A percentile compares a stretch with the other conserved stretches of the same genome.
These are phyloP conservation scores for Penicillium sp. DNA, from an alignment of 2,329 filamentous ascomycete genomes.

Conservation along the genomic window DNA sequence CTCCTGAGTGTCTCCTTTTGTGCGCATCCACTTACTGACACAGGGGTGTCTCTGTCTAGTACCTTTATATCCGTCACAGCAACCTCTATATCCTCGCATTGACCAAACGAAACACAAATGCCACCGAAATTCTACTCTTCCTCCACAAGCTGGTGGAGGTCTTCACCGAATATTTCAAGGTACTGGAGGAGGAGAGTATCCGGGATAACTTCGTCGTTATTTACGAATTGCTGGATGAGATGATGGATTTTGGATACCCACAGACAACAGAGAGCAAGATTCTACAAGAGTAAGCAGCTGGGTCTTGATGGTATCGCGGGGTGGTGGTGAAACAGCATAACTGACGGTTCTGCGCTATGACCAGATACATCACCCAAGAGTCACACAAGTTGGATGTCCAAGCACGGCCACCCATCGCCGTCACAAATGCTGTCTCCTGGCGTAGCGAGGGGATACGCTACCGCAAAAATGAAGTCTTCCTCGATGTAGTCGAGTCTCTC, in stretches of 20 bases:
- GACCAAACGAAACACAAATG: constrained; percentile 98
- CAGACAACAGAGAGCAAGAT: constrained; percentile 99
- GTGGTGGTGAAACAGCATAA: not conserved
- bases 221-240: constrained; percentile 97
- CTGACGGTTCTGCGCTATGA: constrained; percentile 1
- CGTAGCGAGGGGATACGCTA: constrained; percentile 96
- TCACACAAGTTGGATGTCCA: constrained; percentile 98
- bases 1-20: constrained; percentile 14
- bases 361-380: constrained; percentile 91
- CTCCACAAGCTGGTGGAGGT: constrained; percentile 98
- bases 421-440: constrained; percentile 98
- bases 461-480: constrained; percentile 98
- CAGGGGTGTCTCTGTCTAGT: constrained; percentile 53
- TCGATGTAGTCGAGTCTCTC: constrained; percentile 94
- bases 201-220: constrained; percentile 99
- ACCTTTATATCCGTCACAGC: constrained; percentile 98
- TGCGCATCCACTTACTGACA: constrained; percentile 18
- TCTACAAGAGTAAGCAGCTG: constrained; percentile 69
- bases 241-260: constrained; percentile 99
- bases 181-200: constrained; percentile 96
- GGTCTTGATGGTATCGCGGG: not conserved
- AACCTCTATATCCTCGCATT: constrained; percentile 97
- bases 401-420: constrained; percentile 91
- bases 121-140: constrained; percentile 96
- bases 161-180: constrained; percentile 99